phyloP scores from a whole-genome alignment of 257 asterid species.

The Nicotiana tomentosiformis region DNA sequence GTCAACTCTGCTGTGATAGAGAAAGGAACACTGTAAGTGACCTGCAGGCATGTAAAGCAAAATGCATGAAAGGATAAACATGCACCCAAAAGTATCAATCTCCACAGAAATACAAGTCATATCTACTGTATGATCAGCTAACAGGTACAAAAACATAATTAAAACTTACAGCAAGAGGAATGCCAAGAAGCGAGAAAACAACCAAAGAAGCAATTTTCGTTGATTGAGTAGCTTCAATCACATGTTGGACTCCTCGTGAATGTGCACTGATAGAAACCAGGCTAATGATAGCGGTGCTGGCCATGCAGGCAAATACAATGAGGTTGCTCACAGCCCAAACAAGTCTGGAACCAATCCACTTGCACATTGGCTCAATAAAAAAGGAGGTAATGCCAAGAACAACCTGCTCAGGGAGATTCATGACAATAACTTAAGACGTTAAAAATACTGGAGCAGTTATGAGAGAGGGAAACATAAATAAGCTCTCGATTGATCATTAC shows the following conservation, averaged over 20 bases:
- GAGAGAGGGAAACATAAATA: not conserved
- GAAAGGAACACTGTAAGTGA: constrained; percentile 95
- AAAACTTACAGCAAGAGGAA: constrained; percentile 91
- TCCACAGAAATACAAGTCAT: not conserved
- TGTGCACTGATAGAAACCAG: constrained; percentile 50
- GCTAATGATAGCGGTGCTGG: constrained; percentile 84
- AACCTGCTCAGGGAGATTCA: constrained; percentile 41
- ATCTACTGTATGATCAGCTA: not conserved
- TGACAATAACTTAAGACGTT: not conserved
- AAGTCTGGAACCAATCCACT: constrained; percentile 66
- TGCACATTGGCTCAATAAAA: constrained; percentile 82
- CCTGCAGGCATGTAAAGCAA: constrained; percentile 36
- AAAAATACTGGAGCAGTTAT: not conserved
- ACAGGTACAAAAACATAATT: constrained; percentile 5
- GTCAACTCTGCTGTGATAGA: constrained; percentile 95
- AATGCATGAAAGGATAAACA: constrained; percentile 12
- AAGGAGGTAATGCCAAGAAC: constrained; percentile 90
- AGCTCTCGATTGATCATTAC: not conserved
- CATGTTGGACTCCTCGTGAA: constrained; percentile 68
- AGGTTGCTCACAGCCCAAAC: constrained; percentile 92
- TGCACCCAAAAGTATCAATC: not conserved
- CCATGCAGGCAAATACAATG: constrained; percentile 83
- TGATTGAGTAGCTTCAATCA: constrained; percentile 57
- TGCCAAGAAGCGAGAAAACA: constrained; percentile 88
- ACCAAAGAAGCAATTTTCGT: constrained; percentile 80